Evolutionary conservation across 371 early-diverging fungal genomes (phyloP), one percentile per base, ranked within the genome.

Genomic region (Actinomortierella wolfii): DNA sequence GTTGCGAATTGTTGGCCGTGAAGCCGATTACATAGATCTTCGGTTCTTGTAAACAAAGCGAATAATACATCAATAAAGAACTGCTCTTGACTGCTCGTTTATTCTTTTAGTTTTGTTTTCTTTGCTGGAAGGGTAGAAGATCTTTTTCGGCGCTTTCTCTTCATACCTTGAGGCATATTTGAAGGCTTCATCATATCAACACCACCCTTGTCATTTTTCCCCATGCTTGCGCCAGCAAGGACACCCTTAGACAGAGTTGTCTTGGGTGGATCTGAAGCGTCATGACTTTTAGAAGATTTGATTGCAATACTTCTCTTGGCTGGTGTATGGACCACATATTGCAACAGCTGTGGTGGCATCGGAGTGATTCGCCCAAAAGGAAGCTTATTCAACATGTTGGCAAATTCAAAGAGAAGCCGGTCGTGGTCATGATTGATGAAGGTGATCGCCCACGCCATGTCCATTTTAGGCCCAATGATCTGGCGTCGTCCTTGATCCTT

Each of bases 371-470:
- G 76, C 2, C 73, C 64, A n/a, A 65, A 51, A 9, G 78, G 73
- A 46, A 81, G 69, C 45, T 57, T 68, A 48, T 78, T 66, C 3
- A 87, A 73, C 70, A 82, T 78, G 25, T 67, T 68, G 11, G 78
- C 80, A 54, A 87, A 77, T n/a, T 82, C 65, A 51, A 71, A 54
- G 50, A 84, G 76, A 40, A 86, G 59, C 56, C 67, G 55, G 42
- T 76, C 71, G 51, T 83, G 78, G 43, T 87, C 87, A 76, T 83
- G 52, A 45, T 87, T 87, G 53, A 87, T 78, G 58, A 87, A 87
- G 5, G 86, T 86, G 48, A 87, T 81, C 0, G 85, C 79, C 79
- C 86, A 81, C 64, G 74, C 62, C 74, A 73, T 73, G 4, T 60
- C 57, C 11, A 73, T 59, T 43, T 51, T 62, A 5, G 74, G 74